A percentile compares a stretch with the other conserved stretches of the same genome.
Conservation (phyloP, 2,329 filamentous ascomycete species). For the Zymoseptoria tritici region DNA sequence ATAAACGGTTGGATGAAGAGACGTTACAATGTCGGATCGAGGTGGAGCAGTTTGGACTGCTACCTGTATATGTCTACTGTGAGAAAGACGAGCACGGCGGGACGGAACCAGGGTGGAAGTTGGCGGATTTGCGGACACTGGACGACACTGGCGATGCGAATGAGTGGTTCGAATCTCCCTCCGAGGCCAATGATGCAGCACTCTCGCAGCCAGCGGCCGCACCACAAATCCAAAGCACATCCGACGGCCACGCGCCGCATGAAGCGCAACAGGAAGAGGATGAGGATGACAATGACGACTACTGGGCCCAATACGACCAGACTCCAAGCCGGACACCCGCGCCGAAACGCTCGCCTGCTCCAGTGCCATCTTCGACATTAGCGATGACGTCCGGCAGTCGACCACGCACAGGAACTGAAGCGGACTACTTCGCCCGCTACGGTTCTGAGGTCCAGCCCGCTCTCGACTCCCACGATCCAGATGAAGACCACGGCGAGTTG, state of each 20-base stretch:
- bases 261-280: slow-evolving; percentile 41
- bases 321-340: slow-evolving; percentile 60
- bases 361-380: slow-evolving; percentile 30
- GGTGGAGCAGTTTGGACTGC: slow-evolving; percentile 54
- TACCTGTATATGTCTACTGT: slow-evolving; percentile 64
- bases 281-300: slow-evolving; percentile 61
- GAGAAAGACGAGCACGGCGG: slow-evolving; percentile 55
- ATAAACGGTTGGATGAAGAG: slow-evolving; percentile 64
- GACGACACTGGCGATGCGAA: slow-evolving; percentile 50
- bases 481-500: slow-evolving; percentile 51
- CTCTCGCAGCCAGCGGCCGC: slow-evolving; percentile 3
- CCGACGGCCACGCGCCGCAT: slow-evolving; percentile 15
- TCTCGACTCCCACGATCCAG: slow-evolving; percentile 74
- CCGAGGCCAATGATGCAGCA: slow-evolving; percentile 51
- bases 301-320: slow-evolving; percentile 72
- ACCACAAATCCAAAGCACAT: slow-evolving; percentile 17
- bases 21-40: slow-evolving; percentile 63
- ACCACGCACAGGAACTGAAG: slow-evolving; percentile 41
- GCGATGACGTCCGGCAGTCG: slow-evolving; percentile 7
- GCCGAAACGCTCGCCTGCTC: slow-evolving; percentile 56
- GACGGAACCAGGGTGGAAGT: slow-evolving; percentile 55
- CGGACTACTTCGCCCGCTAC: slow-evolving; percentile 70
- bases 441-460: slow-evolving; percentile 67
- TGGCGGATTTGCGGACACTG: slow-evolving; percentile 60
- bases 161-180: slow-evolving; percentile 50